Evolutionary conservation across 768 basidiomycete species (phyloP), one percentile per base, ranked within the genome.

Genomic region (Tricholoma furcatifolium): DNA sequence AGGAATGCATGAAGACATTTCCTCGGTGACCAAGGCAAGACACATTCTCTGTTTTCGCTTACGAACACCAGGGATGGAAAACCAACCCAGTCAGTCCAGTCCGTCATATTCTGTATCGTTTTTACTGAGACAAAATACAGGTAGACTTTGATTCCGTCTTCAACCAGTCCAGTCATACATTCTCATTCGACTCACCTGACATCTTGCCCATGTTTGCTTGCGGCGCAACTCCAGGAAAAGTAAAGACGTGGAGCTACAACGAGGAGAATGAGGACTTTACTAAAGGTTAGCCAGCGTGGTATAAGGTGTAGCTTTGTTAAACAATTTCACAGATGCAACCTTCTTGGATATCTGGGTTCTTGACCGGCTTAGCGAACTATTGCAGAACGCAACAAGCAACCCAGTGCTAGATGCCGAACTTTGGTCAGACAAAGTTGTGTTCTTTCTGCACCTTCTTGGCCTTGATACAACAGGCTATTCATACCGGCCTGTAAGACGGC

Each of bases 1-100:
- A 30, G 91, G 91, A 2, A 93, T 93, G 90, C 91, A 93, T 62
- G 91, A 93, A 67, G 90, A 93, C 58, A 90, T 91, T 3, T 89
- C 87, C 0, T 90, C 91, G 14, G 91, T 92, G 27, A 91, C 88
- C 17, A 90, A 91, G 77, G 91, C 80, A 71, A 60, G 72, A 55
- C 55, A 43, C 20, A 17, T 24, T 57, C 12, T 42, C 24, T 41
- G 24, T 41, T 44, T 42, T 20, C 18, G 9, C 23, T 17, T 30
- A 41, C 41, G 49, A n/a, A n/a, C n/a, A n/a, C n/a, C n/a, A n/a
- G n/a, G n/a, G n/a, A n/a, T n/a, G n/a, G n/a, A n/a, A n/a, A 50
- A 79, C 84, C 1, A 92, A 91, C 67, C 90, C 89, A 44, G 88
- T 88, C 60, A 57, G 70, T 57, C 10, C 23, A 48, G n/a, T n/a